Evolutionary conservation across 2,329 filamentous ascomycete species (phyloP), one percentile per base, ranked within the genome.

Genomic region (Fusarium sp.): DNA sequence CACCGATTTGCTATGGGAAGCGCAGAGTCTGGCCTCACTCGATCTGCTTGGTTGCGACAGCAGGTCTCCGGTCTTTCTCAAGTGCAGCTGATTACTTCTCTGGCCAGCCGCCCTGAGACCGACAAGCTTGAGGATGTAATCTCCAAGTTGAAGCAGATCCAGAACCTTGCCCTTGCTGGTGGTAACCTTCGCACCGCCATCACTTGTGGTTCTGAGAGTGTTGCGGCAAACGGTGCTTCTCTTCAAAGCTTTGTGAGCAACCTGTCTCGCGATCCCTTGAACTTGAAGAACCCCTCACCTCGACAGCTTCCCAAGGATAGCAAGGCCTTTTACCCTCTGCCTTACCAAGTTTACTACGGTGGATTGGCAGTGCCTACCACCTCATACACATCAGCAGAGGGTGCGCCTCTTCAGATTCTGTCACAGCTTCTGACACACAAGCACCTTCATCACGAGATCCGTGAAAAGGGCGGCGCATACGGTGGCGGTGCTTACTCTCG

Each of bases 301-400:
- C 80, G 51, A 18, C 78, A 81, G 3, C 81, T 86, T 56, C 78
- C 81, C 16, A 82, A 82, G 68, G 85, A 89, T 68, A 84, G 85
- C 70, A 96, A 94, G 79, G 91, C 94, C 0, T 97, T 98, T 82
- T 98, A 97, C 81, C 92, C 95, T 25, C 86, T 99, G 20, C 96
- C 96, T 1, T 99, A 97, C 81, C 96, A 99, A 81, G 96, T 99
- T 34, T 98, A 97, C 79, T 98, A 98, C 78, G 94, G 95, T 10
- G 92, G 91, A 18, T 86, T 96, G 46, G 91, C 94, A 20, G 82
- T 97, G 16, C 90, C 92, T 9, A 97, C 95, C 1, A 91, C 92
- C 0, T 92, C 95, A 0, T 99, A 98, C 80, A 91, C 89, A 6
- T 89, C 92, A 45, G 80, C 90, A 0, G 87, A 92, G 55, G 90